phyloP scores from a whole-genome alignment of 2,329 filamentous ascomycete genomes.

The Fusarium xylarioides region DNA sequence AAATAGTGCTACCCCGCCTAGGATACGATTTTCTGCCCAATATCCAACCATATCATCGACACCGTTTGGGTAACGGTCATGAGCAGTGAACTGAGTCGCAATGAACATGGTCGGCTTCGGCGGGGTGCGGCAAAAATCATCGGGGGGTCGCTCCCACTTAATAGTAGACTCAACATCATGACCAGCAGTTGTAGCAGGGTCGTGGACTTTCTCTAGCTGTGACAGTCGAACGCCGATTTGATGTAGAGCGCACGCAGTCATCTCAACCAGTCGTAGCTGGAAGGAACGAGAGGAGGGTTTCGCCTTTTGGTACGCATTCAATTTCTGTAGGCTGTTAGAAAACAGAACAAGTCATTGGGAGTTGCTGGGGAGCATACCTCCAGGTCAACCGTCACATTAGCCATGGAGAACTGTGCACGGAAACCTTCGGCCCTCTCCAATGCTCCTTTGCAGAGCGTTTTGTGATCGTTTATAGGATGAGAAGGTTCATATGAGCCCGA shows the following conservation, averaged over 20 bases:
- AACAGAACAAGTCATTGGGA: rapidly evolving
- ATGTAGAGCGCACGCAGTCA: neutral
- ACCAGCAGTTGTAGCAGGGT: neutral
- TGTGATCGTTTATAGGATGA: neutral
- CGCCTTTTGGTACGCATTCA: neutral
- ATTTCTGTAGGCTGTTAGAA: neutral
- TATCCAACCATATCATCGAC: constrained; percentile 12
- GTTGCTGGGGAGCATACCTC: neutral
- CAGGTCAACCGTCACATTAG: neutral
- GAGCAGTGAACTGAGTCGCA: constrained; percentile 1
- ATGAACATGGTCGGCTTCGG: constrained; percentile 9
- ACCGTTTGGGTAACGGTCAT: constrained; percentile 9
- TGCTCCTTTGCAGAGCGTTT: neutral
- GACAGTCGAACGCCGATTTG: neutral
- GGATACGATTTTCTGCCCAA: constrained; percentile 19
- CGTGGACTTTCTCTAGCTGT: neutral
- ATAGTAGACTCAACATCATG: neutral
- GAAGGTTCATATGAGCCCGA: neutral
- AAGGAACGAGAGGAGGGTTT: neutral
- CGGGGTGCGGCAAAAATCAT: neutral
- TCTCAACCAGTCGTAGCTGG: neutral
- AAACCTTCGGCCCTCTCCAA: neutral
- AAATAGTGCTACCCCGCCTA: constrained; percentile 12
- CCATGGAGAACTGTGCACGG: neutral
- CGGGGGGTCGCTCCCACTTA: constrained; percentile 1